Percentiles rank a stretch among this genome's conserved stretches.
Conservation (phyloP, 768 basidiomycete species). For the Mycena floridula region DNA sequence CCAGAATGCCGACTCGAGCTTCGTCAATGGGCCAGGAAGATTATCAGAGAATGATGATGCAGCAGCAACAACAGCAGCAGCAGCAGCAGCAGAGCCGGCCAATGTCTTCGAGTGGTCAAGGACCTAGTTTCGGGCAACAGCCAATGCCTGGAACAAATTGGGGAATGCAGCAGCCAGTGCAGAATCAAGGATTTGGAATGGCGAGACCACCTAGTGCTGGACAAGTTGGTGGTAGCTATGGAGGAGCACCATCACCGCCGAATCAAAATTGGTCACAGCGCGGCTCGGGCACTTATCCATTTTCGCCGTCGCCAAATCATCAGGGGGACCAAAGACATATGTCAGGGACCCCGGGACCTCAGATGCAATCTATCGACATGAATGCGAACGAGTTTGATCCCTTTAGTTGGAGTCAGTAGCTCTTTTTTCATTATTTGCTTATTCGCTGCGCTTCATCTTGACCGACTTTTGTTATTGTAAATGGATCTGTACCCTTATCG, state of each 20-base stretch:
- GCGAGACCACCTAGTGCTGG: slow-evolving; percentile 6
- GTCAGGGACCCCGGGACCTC: slow-evolving; percentile 7
- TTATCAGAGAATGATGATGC: slow-evolving; percentile 48
- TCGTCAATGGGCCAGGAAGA: slow-evolving; percentile 43
- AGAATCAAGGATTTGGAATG: slow-evolving; percentile 31
- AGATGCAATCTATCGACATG: neutral
- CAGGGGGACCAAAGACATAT: slow-evolving; percentile 6
- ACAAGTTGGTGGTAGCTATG: slow-evolving; percentile 1
- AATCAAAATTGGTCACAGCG: slow-evolving; percentile 7
- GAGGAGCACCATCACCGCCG: slow-evolving; percentile 35
- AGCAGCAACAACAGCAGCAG: slow-evolving; percentile 16
- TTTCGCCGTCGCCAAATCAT: slow-evolving; percentile 8
- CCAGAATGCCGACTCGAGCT: slow-evolving; percentile 34
- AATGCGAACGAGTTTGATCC: slow-evolving; percentile 43
- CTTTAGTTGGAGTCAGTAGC: slow-evolving; percentile 39
- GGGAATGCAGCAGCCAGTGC: slow-evolving; percentile 20
- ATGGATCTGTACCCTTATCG: neutral
- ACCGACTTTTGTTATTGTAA: neutral
- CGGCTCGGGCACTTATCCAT: neutral
- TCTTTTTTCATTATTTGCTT: slow-evolving; percentile 4
- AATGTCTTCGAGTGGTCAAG: no score
- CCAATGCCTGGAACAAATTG: slow-evolving; percentile 32
- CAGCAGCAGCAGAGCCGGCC: slow-evolving; percentile 20
- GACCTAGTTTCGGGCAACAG: slow-evolving; percentile 16
- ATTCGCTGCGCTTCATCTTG: slow-evolving; percentile 4